Evolutionary conservation across 179 eudicot genomes (phyloP).

Genomic region (Vitellaria paradoxa): DNA sequence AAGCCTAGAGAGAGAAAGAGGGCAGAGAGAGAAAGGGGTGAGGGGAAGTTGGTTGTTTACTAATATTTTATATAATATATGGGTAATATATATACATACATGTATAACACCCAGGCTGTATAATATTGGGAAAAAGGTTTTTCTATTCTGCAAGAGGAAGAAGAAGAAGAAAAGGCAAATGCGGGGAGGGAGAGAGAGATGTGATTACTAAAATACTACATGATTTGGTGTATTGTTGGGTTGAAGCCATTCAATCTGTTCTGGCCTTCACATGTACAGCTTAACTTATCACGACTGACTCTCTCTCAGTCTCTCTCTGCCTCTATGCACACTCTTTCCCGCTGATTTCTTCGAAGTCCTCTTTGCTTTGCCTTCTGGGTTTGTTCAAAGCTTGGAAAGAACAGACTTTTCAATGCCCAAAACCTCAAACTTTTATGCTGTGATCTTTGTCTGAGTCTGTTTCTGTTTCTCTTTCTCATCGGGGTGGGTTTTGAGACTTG

Average conservation of each 20-base stretch:
- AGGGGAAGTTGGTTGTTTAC: slow-evolving; percentile 20
- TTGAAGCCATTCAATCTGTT: slow-evolving; percentile 31
- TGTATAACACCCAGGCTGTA: not conserved
- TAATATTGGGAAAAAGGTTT: slow-evolving; percentile 9
- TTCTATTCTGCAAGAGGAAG: slow-evolving; percentile 11
- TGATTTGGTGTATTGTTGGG: slow-evolving; percentile 29
- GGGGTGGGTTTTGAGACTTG: not conserved
- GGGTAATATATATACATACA: not conserved
- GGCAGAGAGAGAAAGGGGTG: not conserved
- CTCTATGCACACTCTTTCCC: slow-evolving; percentile 4
- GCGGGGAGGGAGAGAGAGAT: slow-evolving; percentile 8
- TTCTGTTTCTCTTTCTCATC: slow-evolving; percentile 8
- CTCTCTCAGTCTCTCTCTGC: slow-evolving; percentile 6
- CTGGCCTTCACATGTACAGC: slow-evolving; percentile 30
- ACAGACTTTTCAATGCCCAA: slow-evolving; percentile 11
- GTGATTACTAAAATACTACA: slow-evolving; percentile 16
- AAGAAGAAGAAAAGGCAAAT: slow-evolving; percentile 9
- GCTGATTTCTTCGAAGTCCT: slow-evolving; percentile 14
- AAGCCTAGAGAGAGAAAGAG: not conserved
- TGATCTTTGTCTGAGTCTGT: slow-evolving; percentile 20
- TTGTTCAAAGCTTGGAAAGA: slow-evolving; percentile 10
- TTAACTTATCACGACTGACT: slow-evolving; percentile 6
- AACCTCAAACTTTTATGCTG: slow-evolving; percentile 12
- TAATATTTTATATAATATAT: slow-evolving; percentile 12
- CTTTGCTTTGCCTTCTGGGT: slow-evolving; percentile 11